Conservation (phyloP, 2,329 filamentous ascomycete genomes). For the Zymoseptoria ardabiliae region DNA sequence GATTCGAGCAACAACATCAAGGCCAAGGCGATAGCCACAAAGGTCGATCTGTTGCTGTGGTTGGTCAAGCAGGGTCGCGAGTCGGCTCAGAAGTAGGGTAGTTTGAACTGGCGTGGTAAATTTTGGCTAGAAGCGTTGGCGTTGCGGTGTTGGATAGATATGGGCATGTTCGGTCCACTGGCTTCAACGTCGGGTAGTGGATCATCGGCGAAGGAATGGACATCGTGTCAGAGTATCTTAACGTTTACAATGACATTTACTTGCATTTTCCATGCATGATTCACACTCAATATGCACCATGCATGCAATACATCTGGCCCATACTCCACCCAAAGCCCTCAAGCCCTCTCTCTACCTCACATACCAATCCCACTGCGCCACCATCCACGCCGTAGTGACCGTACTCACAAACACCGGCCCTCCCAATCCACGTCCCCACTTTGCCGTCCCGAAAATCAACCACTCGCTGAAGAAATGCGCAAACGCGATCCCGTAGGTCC, state of each 20-base stretch:
- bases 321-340: background rate
- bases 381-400: constrained; percentile 54
- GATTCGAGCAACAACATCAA: constrained; percentile 51
- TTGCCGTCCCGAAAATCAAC: constrained; percentile 68
- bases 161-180: background rate
- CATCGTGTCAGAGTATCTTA: background rate
- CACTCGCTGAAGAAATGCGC: constrained; percentile 76
- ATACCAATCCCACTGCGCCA: constrained; percentile 49
- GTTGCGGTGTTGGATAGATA: background rate
- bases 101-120: too few species aligned
- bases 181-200: background rate
- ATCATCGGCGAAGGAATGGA: background rate
- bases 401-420: constrained; percentile 53
- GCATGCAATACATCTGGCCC: background rate
- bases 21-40: constrained; percentile 86
- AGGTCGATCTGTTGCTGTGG: constrained; percentile 91
- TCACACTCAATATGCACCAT: background rate
- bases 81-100: constrained; percentile 1
- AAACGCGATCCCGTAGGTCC: constrained; percentile 73
- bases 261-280: background rate
- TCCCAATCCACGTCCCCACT: constrained; percentile 52
- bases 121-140: background rate
- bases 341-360: constrained; percentile 6
- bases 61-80: constrained; percentile 60
- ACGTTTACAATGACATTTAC: background rate